phyloP scores from a whole-genome alignment of 129 eudicot species.

The Gnaphalium uliginosum region DNA sequence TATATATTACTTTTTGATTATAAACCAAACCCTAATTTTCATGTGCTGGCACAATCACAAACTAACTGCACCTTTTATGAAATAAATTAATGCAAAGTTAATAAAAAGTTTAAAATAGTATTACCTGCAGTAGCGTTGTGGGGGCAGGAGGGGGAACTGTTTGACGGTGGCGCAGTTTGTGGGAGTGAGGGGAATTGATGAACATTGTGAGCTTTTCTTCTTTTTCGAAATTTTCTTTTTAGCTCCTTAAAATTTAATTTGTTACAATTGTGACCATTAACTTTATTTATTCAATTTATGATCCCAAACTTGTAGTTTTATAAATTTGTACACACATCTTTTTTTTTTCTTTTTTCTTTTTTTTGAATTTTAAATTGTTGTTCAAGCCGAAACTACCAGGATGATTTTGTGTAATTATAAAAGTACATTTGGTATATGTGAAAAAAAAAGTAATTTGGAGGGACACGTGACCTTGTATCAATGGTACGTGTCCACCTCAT shows the following conservation, averaged over 20 bases:
- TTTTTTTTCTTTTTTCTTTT: no score
- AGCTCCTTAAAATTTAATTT: background rate
- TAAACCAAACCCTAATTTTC: background rate
- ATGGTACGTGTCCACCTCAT: no score
- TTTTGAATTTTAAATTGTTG: no score
- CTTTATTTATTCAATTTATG: background rate
- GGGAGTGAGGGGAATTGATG: background rate
- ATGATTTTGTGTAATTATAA: no score
- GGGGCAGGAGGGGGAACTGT: background rate
- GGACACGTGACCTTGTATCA: no score
- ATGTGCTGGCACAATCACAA: conserved; percentile 1
- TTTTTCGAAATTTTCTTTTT: background rate
- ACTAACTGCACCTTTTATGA: background rate
- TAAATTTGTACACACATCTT: no score
- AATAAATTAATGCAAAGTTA: background rate
- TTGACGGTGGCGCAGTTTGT: background rate
- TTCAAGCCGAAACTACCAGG: no score
- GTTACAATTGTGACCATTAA: background rate
- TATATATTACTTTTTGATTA: background rate
- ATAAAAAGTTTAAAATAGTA: background rate
- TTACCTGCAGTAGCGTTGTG: conserved; percentile 8
- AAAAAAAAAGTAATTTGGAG: no score
- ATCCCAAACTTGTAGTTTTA: no score
- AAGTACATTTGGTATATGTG: no score
- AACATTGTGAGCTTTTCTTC: background rate